A percentile compares a stretch with the other conserved stretches of the same genome.
These are phyloP conservation scores for Amaranthus cruentus DNA, from an alignment of 148 eudicot species.

Conservation along the genomic window DNA sequence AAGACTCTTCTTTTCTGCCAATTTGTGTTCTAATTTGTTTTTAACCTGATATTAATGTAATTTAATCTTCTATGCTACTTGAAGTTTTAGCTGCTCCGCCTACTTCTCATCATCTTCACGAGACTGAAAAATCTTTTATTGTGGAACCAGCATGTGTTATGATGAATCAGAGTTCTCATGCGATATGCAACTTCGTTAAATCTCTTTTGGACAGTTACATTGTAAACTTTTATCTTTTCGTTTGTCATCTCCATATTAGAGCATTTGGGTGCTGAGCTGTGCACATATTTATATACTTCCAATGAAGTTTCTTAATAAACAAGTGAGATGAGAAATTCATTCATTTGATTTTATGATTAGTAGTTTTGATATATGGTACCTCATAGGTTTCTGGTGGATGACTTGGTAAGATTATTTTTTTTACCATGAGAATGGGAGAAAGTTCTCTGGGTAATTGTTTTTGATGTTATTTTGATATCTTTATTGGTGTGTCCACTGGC, in stretches of 20 bases:
- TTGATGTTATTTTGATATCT: background rate
- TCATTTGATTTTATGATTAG: background rate
- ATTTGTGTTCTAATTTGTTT: too few relatives aligned
- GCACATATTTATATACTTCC: background rate
- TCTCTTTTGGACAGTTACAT: background rate
- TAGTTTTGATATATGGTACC: conserved; percentile 2
- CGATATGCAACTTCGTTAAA: background rate
- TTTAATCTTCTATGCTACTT: too few relatives aligned
- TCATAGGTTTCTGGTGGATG: background rate
- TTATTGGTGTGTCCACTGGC: background rate
- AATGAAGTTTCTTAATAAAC: background rate
- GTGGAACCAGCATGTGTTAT: background rate
- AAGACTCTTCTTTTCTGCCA: too few relatives aligned
- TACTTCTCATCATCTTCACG: background rate
- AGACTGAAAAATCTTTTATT: background rate
- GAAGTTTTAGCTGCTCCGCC: too few relatives aligned
- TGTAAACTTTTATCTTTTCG: background rate
- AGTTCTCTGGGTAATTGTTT: background rate
- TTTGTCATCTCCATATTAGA: background rate
- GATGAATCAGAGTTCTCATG: background rate
- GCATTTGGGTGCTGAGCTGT: background rate
- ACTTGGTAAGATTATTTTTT: background rate
- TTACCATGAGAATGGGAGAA: background rate
- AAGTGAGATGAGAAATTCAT: background rate
- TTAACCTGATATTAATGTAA: too few relatives aligned